Evolutionary conservation across 352 stramenopile species (phyloP).

Genomic region (Globisporangium recalcitrans): DNA sequence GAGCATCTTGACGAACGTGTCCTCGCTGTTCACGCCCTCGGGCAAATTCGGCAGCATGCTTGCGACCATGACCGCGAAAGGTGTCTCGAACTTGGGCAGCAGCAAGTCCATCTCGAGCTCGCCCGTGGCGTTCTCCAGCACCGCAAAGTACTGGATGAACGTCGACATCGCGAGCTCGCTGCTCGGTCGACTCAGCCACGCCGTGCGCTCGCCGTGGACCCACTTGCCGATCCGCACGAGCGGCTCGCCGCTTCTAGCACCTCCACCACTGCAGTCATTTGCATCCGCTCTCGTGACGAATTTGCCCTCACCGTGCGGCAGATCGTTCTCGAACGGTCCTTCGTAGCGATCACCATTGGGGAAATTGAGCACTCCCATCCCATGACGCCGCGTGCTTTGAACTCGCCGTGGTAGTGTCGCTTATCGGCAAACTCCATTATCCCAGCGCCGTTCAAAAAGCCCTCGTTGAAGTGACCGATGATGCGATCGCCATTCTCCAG

Average conservation of each 20-base stretch:
- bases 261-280: conserved; percentile 9
- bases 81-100: conserved; percentile 58
- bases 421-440: conserved; percentile 67
- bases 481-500: conserved; percentile 59
- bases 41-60: conserved; percentile 65
- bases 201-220: conserved; percentile 52
- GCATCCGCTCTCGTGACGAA: conserved; percentile 32
- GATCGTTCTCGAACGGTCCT: conserved; percentile 81
- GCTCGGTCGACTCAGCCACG: conserved; percentile 67
- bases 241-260: conserved; percentile 29
- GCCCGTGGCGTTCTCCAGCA: conserved; percentile 30
- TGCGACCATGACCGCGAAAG: conserved; percentile 80
- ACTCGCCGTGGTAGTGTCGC: conserved; percentile 62
- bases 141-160: conserved; percentile 72
- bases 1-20: conserved; percentile 68
- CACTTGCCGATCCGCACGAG: conserved; percentile 60
- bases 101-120: conserved; percentile 66
- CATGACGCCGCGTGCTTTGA: conserved; percentile 61
- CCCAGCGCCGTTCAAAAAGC: conserved; percentile 50
- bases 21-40: conserved; percentile 54
- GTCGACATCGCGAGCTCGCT: conserved; percentile 53
- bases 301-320: conserved; percentile 81
- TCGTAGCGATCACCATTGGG: conserved; percentile 88
- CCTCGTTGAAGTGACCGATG: conserved; percentile 46
- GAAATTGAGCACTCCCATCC: conserved; percentile 77